phyloP scores from a whole-genome alignment of 1,139 yeast genomes.

The Kluyveromyces marxianus region DNA sequence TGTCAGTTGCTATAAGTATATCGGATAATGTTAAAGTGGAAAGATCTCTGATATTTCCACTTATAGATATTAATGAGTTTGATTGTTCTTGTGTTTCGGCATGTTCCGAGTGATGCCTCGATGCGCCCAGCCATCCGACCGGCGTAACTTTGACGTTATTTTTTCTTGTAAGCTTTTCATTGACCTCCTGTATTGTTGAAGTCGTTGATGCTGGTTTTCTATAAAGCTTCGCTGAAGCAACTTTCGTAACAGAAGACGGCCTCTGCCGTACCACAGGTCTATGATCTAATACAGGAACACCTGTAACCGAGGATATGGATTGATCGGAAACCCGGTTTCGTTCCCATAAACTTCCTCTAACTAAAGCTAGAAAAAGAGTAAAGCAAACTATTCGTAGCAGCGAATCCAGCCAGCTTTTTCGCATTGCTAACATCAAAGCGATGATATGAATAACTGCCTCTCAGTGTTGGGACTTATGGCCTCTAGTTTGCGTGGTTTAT shows the following conservation, averaged over 20 bases:
- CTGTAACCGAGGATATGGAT: background rate
- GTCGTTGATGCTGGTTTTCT: background rate
- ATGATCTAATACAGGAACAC: conserved; percentile 1
- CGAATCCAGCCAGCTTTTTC: background rate
- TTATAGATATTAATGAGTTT: conserved; percentile 7
- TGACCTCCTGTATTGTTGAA: background rate
- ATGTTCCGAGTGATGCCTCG: background rate
- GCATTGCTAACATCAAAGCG: background rate
- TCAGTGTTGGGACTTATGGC: too few relatives aligned
- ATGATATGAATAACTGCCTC: too few relatives aligned
- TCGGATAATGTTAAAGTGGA: conserved; percentile 38
- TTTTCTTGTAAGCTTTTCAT: background rate
- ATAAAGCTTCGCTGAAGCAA: background rate
- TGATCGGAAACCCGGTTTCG: background rate
- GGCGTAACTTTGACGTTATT: background rate
- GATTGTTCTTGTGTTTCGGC: background rate
- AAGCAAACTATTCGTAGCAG: background rate
- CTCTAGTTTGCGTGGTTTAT: too few relatives aligned
- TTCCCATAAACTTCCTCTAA: background rate
- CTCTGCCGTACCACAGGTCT: background rate
- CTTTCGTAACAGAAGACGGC: background rate
- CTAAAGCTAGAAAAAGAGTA: background rate
- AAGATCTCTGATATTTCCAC: conserved; percentile 14
- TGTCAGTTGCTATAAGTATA: conserved; percentile 64
- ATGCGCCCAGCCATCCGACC: background rate